phyloP scores from a whole-genome alignment of 495 filamentous ascomycete species.

The Podospora fimiseda region DNA sequence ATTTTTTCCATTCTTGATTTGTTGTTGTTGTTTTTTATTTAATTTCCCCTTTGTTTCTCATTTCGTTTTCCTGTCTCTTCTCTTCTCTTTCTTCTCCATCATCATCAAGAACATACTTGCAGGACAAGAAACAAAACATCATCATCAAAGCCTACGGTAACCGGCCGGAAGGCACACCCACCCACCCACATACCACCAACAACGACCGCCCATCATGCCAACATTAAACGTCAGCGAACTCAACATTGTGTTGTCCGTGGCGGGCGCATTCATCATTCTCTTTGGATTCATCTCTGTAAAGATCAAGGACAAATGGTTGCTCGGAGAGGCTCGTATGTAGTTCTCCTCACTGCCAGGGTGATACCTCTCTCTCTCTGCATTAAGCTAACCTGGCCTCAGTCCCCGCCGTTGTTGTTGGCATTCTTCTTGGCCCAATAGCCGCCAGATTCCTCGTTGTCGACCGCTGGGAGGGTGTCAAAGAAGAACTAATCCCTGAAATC shows the following conservation, averaged over 20 bases:
- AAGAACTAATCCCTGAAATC: constrained; percentile 37
- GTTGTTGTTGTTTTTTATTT: not conserved
- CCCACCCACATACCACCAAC: not conserved
- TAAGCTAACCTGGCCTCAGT: constrained; percentile 30
- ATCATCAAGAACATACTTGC: not conserved
- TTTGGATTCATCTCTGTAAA: constrained; percentile 48
- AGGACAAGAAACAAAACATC: not conserved
- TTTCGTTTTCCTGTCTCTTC: not conserved
- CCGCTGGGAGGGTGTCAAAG: constrained; percentile 35
- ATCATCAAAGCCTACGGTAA: too few species aligned
- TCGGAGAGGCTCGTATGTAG: constrained; percentile 51
- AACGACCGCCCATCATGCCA: constrained; percentile 29
- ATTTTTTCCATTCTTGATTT: not conserved
- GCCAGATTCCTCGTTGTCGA: constrained; percentile 43
- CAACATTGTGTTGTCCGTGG: constrained; percentile 42
- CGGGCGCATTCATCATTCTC: constrained; percentile 33
- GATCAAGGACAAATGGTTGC: constrained; percentile 49
- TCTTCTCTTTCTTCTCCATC: too few species aligned
- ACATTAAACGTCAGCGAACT: constrained; percentile 48
- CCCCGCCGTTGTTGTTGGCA: constrained; percentile 44
- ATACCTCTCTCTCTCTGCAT: not conserved
- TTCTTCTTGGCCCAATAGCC: constrained; percentile 42
- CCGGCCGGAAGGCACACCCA: not conserved
- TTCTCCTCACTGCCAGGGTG: not conserved
- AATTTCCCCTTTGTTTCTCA: not conserved